Percentiles rank a stretch among this genome's conserved stretches.
Evolutionary conservation across 257 asterid species (phyloP).

Genomic region (Fraxinus americana): DNA sequence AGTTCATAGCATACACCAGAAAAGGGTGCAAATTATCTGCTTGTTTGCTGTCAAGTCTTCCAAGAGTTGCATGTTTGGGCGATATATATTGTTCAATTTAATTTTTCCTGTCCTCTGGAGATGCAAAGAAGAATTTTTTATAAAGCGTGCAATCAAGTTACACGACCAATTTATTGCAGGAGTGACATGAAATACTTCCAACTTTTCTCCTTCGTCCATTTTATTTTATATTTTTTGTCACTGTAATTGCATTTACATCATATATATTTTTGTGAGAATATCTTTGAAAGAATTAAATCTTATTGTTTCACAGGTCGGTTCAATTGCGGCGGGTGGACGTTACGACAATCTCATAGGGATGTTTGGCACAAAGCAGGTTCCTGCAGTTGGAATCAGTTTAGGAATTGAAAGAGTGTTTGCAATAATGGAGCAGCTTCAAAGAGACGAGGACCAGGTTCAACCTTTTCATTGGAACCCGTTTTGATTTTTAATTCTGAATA

Average conservation of each 20-base stretch:
- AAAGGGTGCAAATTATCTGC: neutral
- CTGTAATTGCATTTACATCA: neutral
- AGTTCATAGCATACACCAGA: neutral
- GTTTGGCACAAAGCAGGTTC: constrained; percentile 88
- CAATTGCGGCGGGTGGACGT: constrained; percentile 98
- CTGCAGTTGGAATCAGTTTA: constrained; percentile 92
- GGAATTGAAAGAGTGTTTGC: constrained; percentile 93
- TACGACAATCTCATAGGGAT: constrained; percentile 86
- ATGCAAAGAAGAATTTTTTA: neutral
- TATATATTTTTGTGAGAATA: neutral
- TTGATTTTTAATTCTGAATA: neutral
- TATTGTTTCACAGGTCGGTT: constrained; percentile 69
- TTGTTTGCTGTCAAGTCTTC: neutral
- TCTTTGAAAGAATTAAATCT: neutral
- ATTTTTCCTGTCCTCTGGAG: neutral
- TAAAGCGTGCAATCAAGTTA: neutral
- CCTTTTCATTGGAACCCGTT: neutral
- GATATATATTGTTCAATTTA: neutral
- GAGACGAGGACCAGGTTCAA: constrained; percentile 65
- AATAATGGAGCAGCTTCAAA: constrained; percentile 82
- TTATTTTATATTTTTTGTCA: neutral
- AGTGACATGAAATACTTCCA: neutral
- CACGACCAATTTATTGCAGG: neutral
- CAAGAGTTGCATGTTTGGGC: neutral
- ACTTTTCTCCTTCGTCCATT: neutral